phyloP scores from a whole-genome alignment of 805 yeast species.

The Ogataea trehaloabstinens region DNA sequence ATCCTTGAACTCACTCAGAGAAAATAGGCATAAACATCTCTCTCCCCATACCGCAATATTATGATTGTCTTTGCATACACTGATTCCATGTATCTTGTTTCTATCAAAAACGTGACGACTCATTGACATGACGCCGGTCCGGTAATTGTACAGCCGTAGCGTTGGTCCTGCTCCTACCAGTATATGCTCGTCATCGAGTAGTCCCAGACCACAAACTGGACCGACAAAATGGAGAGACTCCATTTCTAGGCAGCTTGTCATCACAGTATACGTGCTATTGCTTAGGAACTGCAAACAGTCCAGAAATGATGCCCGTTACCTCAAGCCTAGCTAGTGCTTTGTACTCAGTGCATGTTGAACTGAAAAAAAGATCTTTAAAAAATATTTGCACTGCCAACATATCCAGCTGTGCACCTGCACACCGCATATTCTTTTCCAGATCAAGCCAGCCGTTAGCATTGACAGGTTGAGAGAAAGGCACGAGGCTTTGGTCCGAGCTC shows the following conservation, averaged over 20 bases:
- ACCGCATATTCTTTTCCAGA: too few relatives aligned
- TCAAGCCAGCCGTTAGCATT: too few relatives aligned
- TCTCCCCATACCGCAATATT: slow-evolving; percentile 60
- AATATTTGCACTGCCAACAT: too few relatives aligned
- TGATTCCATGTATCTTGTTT: slow-evolving; percentile 82
- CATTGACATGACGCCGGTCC: slow-evolving; percentile 31
- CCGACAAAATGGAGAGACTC: slow-evolving; percentile 45
- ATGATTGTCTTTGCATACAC: slow-evolving; percentile 23
- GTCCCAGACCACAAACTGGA: slow-evolving; percentile 66
- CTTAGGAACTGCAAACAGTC: too few relatives aligned
- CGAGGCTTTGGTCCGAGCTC: too few relatives aligned
- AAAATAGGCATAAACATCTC: slow-evolving; percentile 54
- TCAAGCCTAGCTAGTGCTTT: too few relatives aligned
- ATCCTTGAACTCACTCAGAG: slow-evolving; percentile 30
- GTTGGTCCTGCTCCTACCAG: slow-evolving; percentile 73
- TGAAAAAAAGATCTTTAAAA: too few relatives aligned
- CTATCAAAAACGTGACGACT: slow-evolving; percentile 52
- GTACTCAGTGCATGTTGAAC: too few relatives aligned
- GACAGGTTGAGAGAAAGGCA: too few relatives aligned
- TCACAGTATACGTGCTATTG: too few relatives aligned
- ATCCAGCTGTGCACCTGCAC: too few relatives aligned
- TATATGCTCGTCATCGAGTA: slow-evolving; percentile 34
- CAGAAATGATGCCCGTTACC: too few relatives aligned
- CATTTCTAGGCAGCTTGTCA: slow-evolving; percentile 2
- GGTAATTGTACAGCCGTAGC: slow-evolving; percentile 52